Base-by-base conservation (phyloP, 768 basidiomycete genomes). In the Podaxis sp. region DNA sequence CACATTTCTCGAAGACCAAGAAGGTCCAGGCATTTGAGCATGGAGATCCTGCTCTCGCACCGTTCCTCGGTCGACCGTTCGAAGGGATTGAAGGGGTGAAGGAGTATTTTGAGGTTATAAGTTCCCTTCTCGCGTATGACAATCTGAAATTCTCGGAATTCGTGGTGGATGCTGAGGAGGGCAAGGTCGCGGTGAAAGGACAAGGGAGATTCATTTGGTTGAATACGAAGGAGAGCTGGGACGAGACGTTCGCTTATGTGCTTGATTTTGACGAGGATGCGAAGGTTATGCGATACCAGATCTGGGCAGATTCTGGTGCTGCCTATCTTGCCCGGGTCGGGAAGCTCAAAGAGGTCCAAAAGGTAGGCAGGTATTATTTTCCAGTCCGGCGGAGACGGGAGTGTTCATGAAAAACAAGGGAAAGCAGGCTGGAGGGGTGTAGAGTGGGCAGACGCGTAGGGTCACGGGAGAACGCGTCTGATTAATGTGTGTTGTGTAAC, bases 261-360 rank as follows among this genome's bases (percentile, higher is more conserved):
- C 71, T 89, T 64, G 84, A 84, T 69, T 88, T 88, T 68, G 86
- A 87, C 59, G 76, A 82, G 24, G 78, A 80, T 29, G 68, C 73
- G 59, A 87, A 82, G 71, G 75, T 89, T n/a, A 75, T 75, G 24
- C 74, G 79, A 47, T 87, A 86, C 77, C 82, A 89, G 67, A 79
- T 89, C 2, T 89, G 87, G 87, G 85, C 84, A 11, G 88, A 89
- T 71, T 83, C 86, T 6, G 87, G 85, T 11, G 82, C 86, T 4
- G 80, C 84, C 9, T 86, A 85, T 71, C 77, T 88, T 13, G 87
- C 86, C 4, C 77, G 82, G 41, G 75, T 71, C 24, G 85, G 86
- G n/a, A 67, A 75, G 68, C 69, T 86, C 46, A 67, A 70, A 37
- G 73, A 75, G 36, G 67, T 63, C 19, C 55, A 29, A 25, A 41